These are phyloP conservation scores for Colletotrichum sp. DNA, from an alignment of 2,329 filamentous ascomycete genomes.

Conservation along the genomic window DNA sequence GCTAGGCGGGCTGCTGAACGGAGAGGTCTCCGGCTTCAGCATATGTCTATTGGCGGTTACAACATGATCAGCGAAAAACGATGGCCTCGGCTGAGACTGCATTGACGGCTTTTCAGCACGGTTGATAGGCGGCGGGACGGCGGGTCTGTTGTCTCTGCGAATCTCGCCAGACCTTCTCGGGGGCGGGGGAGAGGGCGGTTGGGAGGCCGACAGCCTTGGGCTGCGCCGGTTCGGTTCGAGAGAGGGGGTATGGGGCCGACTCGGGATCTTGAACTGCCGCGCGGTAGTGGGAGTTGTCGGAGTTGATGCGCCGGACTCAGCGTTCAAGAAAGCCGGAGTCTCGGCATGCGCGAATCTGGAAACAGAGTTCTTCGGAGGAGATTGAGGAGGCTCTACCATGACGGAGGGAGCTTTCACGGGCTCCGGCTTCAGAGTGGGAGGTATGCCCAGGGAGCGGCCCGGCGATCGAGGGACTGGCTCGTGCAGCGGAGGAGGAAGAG, in stretches of 20 bases:
- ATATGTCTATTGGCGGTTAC: constrained; percentile 32
- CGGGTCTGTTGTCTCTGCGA: constrained; percentile 49
- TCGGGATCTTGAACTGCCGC: constrained; percentile 58
- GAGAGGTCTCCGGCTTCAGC: constrained; percentile 63
- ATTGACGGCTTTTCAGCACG: constrained; percentile 71
- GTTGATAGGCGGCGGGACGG: constrained; percentile 76
- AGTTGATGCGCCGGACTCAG: constrained; percentile 46
- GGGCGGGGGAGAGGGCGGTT: constrained; percentile 67
- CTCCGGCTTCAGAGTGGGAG: constrained; percentile 50
- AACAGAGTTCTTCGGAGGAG: constrained; percentile 61
- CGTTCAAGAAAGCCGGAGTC: constrained; percentile 50
- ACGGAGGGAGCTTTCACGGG: constrained; percentile 64
- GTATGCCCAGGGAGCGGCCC: constrained; percentile 43
- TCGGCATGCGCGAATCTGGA: constrained; percentile 41
- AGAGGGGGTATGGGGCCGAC: constrained; percentile 58
- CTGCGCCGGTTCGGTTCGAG: constrained; percentile 50
- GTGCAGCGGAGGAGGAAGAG: constrained; percentile 23
- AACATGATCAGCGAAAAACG: constrained; percentile 26
- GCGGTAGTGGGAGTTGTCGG: constrained; percentile 46
- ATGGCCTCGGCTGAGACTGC: constrained; percentile 27
- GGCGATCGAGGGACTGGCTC: constrained; percentile 25
- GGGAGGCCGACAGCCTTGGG: constrained; percentile 50
- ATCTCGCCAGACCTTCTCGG: constrained; percentile 67
- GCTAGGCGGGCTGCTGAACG: constrained; percentile 85
- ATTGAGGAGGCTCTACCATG: constrained; percentile 72